These are phyloP conservation scores for Serendipita vermifera DNA, from an alignment of 768 basidiomycete species.

Conservation along the genomic window DNA sequence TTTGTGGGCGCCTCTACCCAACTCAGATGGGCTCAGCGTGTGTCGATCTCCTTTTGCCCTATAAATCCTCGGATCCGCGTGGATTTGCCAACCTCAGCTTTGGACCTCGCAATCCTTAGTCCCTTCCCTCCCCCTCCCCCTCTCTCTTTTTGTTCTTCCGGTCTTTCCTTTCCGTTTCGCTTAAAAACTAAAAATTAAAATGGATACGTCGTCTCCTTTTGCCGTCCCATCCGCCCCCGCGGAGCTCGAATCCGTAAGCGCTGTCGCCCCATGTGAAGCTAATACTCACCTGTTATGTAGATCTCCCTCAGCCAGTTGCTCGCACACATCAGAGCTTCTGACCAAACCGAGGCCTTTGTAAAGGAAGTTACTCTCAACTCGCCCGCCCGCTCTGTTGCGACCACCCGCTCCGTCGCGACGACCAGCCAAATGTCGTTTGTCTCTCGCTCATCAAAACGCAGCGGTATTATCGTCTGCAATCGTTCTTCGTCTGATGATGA, in stretches of 20 bases:
- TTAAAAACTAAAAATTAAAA: no score
- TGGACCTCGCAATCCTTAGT: not conserved
- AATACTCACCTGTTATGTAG: no score
- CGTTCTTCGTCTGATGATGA: not conserved
- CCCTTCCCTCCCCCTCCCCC: not conserved
- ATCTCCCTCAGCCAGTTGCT: not conserved
- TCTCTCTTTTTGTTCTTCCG: not conserved
- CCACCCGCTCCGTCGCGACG: not conserved
- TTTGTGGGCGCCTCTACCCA: no score
- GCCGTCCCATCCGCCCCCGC: no score
- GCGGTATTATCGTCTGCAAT: not conserved
- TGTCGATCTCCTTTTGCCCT: no score
- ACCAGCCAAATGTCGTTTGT: not conserved
- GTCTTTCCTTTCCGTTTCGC: not conserved
- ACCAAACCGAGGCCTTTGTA: not conserved
- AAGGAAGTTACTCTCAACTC: constrained; percentile 4
- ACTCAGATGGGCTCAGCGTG: no score
- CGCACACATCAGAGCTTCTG: not conserved
- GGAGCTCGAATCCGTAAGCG: no score
- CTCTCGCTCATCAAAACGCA: not conserved
- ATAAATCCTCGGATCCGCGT: no score
- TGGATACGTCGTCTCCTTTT: no score
- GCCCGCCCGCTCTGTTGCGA: not conserved
- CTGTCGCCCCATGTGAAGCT: no score
- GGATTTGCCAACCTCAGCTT: no score